phyloP scores from a whole-genome alignment of 768 basidiomycete genomes.

The Hericium coralloides region DNA sequence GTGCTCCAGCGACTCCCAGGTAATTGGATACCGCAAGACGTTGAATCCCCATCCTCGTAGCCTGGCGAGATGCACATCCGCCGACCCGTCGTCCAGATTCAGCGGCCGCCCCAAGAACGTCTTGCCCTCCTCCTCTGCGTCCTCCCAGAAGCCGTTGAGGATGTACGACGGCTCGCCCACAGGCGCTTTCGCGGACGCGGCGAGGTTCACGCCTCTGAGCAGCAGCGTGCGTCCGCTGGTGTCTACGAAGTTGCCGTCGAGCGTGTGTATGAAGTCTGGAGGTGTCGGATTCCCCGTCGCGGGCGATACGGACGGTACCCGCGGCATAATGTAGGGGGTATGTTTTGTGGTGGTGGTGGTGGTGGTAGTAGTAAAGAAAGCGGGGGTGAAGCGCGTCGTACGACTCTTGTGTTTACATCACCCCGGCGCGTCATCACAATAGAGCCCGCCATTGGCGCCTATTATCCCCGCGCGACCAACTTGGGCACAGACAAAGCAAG shows the following conservation, averaged over 20 bases:
- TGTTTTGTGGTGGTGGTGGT: no score
- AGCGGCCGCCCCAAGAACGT: constrained; percentile 75
- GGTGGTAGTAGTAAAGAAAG: no score
- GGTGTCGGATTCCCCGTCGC: constrained; percentile 42
- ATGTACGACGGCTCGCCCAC: constrained; percentile 56
- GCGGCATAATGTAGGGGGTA: constrained; percentile 32
- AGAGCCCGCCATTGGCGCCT: no score
- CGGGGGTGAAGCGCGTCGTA: no score
- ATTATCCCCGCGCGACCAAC: no score
- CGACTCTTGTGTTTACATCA: no score
- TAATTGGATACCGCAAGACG: constrained; percentile 71
- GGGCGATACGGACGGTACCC: constrained; percentile 47
- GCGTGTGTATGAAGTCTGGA: constrained; percentile 54
- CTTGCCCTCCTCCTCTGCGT: constrained; percentile 57
- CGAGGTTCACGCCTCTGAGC: constrained; percentile 91
- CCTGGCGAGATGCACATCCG: constrained; percentile 80
- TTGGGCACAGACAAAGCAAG: no score
- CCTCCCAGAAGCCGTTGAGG: constrained; percentile 75
- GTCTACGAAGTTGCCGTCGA: constrained; percentile 65
- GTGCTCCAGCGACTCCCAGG: constrained; percentile 94
- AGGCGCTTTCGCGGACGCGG: constrained; percentile 83
- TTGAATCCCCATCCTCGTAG: constrained; percentile 93
- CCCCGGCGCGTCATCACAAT: no score
- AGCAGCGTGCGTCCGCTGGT: constrained; percentile 65
- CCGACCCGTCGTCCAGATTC: constrained; percentile 75